Conservation (phyloP, 768 basidiomycete genomes). For the Piloderma croceum region DNA sequence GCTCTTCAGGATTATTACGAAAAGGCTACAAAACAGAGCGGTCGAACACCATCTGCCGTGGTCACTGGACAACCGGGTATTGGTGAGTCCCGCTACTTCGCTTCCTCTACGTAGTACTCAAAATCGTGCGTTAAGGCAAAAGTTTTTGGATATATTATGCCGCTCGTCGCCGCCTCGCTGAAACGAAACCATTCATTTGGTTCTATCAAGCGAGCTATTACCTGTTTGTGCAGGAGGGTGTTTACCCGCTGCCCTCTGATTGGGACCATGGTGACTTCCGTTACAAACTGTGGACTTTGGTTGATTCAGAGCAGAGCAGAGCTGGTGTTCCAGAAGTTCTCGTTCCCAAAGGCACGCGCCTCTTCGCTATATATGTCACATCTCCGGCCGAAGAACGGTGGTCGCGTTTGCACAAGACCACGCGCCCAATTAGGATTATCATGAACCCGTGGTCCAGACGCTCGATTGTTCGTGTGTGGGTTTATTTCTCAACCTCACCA, state of each 20-base stretch:
- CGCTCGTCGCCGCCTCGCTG: constrained; percentile 12
- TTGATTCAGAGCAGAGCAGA: no score
- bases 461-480: constrained; percentile 13
- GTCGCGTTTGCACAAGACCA: constrained; percentile 17
- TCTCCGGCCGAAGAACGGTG: constrained; percentile 14
- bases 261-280: constrained; percentile 12
- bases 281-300: constrained; percentile 12
- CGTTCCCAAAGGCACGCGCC: constrained; percentile 7
- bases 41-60: constrained; percentile 6
- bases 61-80: no score
- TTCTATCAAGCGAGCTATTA: constrained; percentile 3
- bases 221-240: constrained; percentile 17
- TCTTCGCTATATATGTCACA: constrained; percentile 14
- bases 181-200: constrained; percentile 16
- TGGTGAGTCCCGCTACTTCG: no score
- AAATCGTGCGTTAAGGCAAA: no score
- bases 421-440: constrained; percentile 5
- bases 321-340: constrained; percentile 14
- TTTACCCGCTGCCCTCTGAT: constrained; percentile 9
- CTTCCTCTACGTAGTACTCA: constrained; percentile 9
- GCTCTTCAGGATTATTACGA: constrained; percentile 4
- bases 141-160: constrained; percentile 14
- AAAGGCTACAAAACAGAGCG: no score
- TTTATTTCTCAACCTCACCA: constrained; percentile 5
- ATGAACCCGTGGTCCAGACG: constrained; percentile 18